Evolutionary conservation across 2,329 filamentous ascomycete genomes (phyloP), one percentile per base, ranked within the genome.

Genomic region (Nakataea oryzae): DNA sequence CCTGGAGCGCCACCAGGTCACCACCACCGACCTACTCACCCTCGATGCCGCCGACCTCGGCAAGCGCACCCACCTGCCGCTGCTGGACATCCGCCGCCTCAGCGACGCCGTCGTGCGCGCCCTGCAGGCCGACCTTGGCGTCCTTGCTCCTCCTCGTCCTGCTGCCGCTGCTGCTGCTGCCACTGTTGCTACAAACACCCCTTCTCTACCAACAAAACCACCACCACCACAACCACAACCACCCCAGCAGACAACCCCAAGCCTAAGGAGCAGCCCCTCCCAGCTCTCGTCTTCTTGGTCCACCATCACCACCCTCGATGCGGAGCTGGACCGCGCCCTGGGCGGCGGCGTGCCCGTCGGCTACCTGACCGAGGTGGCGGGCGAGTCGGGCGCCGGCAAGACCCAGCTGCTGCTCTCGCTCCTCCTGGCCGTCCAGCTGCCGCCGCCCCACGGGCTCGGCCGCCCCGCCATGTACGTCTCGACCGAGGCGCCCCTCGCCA

Each of bases 331-430:
- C 67, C 72, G 71, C 11, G 76, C 75, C 50, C 79, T 99, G 27
- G 93, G 93, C 58, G 93, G 93, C 57, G 95, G 95, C 26, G 83
- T 97, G 62, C 89, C 89, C 1, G 82, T 86, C 2, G 90, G 92
- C 58, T 88, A 89, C 74, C 79, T 99, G 70, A 92, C 91, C 9
- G 95, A 99, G 73, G 82, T 99, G 64, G 89, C 91, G 1, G 95
- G 95, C 63, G 95, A 97, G 78, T 96, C 91, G 66, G 95, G 93
- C 68, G 90, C 87, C 66, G 95, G 93, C 70, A 99, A 99, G 81
- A 97, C 95, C 1, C 95, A 99, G 74, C 86, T 97, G 70, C 86
- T 97, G 30, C 83, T 97, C 30, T 87, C 88, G 27, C 82, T 99
- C 30, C 86, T 96, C 57, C 86, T 97, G 41, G 83, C 93, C 34